Base-by-base conservation (phyloP, 805 yeast genomes). In the Candida hungchunana region DNA sequence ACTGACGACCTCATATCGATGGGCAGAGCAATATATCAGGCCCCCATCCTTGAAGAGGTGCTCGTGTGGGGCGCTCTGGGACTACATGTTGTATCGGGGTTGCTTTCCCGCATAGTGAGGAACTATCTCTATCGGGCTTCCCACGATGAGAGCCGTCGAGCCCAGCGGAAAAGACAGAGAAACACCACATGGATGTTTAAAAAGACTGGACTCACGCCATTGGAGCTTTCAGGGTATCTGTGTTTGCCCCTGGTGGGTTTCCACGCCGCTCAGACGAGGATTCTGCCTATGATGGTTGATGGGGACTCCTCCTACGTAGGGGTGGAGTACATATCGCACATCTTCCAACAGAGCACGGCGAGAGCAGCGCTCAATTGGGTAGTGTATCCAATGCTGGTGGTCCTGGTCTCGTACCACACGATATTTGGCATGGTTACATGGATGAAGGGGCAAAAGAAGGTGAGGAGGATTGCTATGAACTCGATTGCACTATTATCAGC, bases 261-360 rank as follows among this genome's bases (percentile, higher is more conserved):
- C 27, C 93, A 83, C 50, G 62, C 63, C 13, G 39, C 58, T 10
- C 66, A 69, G 29, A 64, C 70, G 44, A 62, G 86, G 35, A 32
- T 67, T 4, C 60, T 63, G 0, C 88, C 90, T 0, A 18, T 64
- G n/a, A 13, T 48, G 3, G 61, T 76, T 2, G 83, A 79, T 39
- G 88, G 86, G 1, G 90, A 82, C 54, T 72, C 81, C 3, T 67
- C 79, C 1, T 59, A 71, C 36, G 56, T 83, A 15, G 68, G 62
- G 29, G 56, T 83, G 29, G 69, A 71, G 7, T 81, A 66, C 47
- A 62, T 82, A 8, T 47, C 77, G 0, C 67, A 69, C 42, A 48
- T 63, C 2, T 35, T 71, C 9, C 40, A 49, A 7, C 58, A 57
- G 14, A 34, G 44, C 4, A 17, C 32, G 6, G 15, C 61, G 19